Evolutionary conservation across 2,329 filamentous ascomycete genomes (phyloP).

Genomic region (Colletotrichum echinochloae): DNA sequence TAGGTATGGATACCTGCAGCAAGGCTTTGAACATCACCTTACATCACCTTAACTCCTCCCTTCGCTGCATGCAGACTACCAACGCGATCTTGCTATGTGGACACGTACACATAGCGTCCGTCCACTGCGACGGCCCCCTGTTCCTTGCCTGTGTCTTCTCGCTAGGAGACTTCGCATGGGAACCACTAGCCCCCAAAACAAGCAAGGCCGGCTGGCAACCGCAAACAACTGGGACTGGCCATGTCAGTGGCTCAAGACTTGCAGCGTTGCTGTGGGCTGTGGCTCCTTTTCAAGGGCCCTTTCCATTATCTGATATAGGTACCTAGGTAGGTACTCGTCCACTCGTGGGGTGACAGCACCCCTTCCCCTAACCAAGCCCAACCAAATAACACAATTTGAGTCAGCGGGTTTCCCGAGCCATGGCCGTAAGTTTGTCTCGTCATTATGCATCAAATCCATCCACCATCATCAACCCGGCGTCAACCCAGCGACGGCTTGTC

Average conservation of each 20-base stretch:
- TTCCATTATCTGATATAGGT: neutral
- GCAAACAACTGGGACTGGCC: conserved; percentile 4
- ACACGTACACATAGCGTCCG: neutral
- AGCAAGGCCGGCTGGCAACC: conserved; percentile 17
- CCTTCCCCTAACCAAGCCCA: conserved; percentile 23
- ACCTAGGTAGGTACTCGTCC: neutral
- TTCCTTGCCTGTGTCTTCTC: conserved; percentile 26
- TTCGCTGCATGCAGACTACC: neutral
- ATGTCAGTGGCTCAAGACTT: conserved; percentile 21
- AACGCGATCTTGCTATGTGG: neutral
- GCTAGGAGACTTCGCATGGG: conserved; percentile 7
- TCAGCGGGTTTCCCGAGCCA: conserved; percentile 33
- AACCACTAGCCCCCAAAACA: conserved; percentile 15
- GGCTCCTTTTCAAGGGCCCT: conserved; percentile 2
- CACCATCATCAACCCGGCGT: too few relatives aligned
- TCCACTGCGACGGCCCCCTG: conserved; percentile 22
- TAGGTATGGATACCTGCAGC: too few relatives aligned
- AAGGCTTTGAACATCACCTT: neutral
- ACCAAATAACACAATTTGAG: conserved; percentile 18
- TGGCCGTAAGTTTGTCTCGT: conserved; percentile 21
- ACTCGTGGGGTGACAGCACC: conserved; percentile 6
- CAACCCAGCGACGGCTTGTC: neutral
- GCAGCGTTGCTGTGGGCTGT: conserved; percentile 5
- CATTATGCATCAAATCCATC: conserved; percentile 26
- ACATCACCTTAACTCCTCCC: neutral